Conservation (phyloP, 2,329 filamentous ascomycete species). For the Fusarium sp. region DNA sequence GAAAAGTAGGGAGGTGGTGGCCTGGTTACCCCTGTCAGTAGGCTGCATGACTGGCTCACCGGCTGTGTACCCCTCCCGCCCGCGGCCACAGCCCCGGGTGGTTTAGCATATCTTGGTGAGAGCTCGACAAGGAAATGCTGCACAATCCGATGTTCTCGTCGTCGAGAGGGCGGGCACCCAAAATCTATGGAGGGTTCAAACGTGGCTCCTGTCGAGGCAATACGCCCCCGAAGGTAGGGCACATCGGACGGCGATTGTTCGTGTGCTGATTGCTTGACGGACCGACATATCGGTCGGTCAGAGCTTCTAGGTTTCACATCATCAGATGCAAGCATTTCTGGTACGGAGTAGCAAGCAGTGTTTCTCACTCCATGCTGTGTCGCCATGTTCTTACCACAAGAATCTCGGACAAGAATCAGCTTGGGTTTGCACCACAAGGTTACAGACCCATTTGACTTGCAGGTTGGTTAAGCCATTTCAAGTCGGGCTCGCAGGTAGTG, state of each 20-base stretch:
- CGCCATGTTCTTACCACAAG: conserved; percentile 1
- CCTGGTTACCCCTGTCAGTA: conserved; percentile 38
- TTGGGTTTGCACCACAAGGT: conserved; percentile 10
- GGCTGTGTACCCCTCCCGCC: conserved; percentile 36
- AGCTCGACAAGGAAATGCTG: conserved; percentile 27
- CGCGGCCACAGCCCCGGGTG: conserved; percentile 37
- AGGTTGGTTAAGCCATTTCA: conserved; percentile 12
- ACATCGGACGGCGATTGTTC: conserved; percentile 6
- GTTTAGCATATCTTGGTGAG: conserved; percentile 7
- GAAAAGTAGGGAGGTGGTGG: conserved; percentile 15
- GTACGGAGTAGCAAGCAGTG: conserved; percentile 5
- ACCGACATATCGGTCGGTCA: conserved; percentile 26
- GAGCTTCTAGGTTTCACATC: conserved; percentile 24
- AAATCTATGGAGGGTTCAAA: conserved; percentile 36
- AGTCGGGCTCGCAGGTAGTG: conserved; percentile 17
- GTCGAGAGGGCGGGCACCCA: conserved; percentile 23
- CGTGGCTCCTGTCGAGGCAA: conserved; percentile 43
- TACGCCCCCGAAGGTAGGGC: conserved; percentile 29
- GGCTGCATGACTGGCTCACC: conserved; percentile 43
- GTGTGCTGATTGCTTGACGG: conserved; percentile 15
- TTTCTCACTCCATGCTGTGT: conserved; percentile 15
- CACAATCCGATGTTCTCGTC: conserved; percentile 19
- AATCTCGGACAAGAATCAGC: conserved; percentile 11
- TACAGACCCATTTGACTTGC: conserved; percentile 21
- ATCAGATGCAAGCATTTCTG: conserved; percentile 1